These are phyloP conservation scores for Aspergillus texensis DNA, from an alignment of 2,329 filamentous ascomycete species.

Conservation along the genomic window DNA sequence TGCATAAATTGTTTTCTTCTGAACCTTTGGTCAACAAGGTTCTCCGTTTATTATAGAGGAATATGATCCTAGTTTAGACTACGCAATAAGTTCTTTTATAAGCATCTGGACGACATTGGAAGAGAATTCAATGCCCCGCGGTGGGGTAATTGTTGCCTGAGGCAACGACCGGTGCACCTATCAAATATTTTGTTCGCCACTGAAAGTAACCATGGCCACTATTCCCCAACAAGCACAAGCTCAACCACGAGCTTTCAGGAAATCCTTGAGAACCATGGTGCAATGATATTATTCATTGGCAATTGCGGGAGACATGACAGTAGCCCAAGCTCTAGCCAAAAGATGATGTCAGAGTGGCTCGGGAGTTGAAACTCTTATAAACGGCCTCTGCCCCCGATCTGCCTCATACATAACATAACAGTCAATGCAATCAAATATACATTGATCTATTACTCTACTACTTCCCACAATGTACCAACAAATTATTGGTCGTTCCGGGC, in stretches of 20 bases:
- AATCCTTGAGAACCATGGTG: not conserved
- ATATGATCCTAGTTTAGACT: no score
- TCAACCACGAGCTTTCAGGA: not conserved
- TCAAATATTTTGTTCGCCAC: not conserved
- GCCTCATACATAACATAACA: no score
- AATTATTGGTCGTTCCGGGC: constrained; percentile 9
- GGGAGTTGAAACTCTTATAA: not conserved
- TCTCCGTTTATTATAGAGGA: no score
- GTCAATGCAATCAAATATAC: not conserved
- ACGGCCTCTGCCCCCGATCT: not conserved
- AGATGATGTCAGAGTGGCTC: constrained; percentile 1
- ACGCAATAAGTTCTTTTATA: no score
- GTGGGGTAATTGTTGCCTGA: no score
- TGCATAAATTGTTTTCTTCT: no score
- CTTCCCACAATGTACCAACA: constrained; percentile 7
- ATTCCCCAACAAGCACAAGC: not conserved
- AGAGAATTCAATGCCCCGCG: no score
- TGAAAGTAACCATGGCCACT: not conserved
- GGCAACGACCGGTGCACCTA: no score
- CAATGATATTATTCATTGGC: not conserved
- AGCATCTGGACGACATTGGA: no score
- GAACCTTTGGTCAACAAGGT: no score
- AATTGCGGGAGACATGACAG: not conserved
- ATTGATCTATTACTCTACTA: not conserved
- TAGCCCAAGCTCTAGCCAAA: not conserved